A percentile compares a stretch with the other conserved stretches of the same genome.
These are phyloP conservation scores for Cichorium intybus DNA, from an alignment of 140 eudicot genomes.

Conservation along the genomic window DNA sequence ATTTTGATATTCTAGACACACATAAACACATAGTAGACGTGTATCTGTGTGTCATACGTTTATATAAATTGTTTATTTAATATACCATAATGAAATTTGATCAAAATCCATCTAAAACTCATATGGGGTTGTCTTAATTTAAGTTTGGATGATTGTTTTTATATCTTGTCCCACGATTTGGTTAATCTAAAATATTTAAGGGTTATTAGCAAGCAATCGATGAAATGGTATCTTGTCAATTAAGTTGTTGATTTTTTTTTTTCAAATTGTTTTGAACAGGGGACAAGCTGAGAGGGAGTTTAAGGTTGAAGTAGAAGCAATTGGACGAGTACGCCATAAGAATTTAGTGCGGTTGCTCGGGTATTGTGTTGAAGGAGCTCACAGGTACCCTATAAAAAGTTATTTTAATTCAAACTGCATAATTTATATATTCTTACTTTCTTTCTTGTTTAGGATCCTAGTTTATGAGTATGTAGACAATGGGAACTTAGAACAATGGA, in stretches of 20 bases:
- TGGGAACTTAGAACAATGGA: conserved; percentile 97
- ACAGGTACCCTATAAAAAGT: conserved; percentile 44
- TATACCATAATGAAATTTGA: background rate
- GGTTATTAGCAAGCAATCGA: too few species aligned
- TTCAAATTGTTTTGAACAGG: conserved; percentile 44
- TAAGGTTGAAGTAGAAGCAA: conserved; percentile 94
- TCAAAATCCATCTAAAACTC: background rate
- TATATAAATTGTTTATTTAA: too few species aligned
- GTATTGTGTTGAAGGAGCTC: conserved; percentile 96
- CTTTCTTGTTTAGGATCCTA: conserved; percentile 59
- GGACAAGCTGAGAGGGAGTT: conserved; percentile 96
- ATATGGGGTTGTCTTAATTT: background rate
- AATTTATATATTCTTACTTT: background rate
- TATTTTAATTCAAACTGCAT: background rate
- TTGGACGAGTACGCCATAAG: conserved; percentile 89
- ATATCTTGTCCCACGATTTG: background rate
- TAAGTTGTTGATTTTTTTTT: too few species aligned
- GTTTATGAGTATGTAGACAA: conserved; percentile 89
- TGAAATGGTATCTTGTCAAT: too few species aligned
- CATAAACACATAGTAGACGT: background rate
- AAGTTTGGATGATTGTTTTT: background rate
- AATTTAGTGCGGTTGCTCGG: conserved; percentile 93
- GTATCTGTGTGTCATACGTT: too few species aligned
- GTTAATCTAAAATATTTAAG: too few species aligned
- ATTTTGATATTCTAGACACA: background rate